phyloP scores from a whole-genome alignment of 495 filamentous ascomycete genomes.

The Ramalina peruviana region DNA sequence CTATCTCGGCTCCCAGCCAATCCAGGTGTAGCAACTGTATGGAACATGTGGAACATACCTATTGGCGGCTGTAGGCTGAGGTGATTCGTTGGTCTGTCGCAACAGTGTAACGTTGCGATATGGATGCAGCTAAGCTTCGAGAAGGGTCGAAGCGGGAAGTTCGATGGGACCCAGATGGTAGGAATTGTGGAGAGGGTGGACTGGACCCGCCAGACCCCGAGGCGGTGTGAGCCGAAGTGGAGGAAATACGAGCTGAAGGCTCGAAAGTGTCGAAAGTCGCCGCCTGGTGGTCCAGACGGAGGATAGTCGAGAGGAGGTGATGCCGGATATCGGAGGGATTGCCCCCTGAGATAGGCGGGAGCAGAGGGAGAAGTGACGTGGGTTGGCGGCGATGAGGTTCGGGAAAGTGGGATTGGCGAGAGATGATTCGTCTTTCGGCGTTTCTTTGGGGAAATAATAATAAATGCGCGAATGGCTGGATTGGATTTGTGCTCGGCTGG shows the following conservation, averaged over 20 bases:
- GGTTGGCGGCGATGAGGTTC: slow-evolving; percentile 4
- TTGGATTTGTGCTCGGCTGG: no score
- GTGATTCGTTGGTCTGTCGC: no score
- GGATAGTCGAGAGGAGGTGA: slow-evolving; percentile 1
- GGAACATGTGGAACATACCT: no score
- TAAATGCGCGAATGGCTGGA: background rate
- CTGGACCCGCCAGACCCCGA: slow-evolving; percentile 11
- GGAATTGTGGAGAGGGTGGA: background rate
- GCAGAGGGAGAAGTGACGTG: slow-evolving; percentile 1
- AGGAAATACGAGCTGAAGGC: background rate
- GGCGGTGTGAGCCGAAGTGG: slow-evolving; percentile 9
- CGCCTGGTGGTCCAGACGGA: slow-evolving; percentile 8
- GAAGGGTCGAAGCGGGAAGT: background rate
- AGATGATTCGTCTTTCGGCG: slow-evolving; percentile 19
- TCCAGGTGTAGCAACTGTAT: no score
- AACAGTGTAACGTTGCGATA: background rate
- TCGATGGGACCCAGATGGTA: background rate
- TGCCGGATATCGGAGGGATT: background rate
- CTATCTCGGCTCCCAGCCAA: no score
- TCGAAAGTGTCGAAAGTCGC: background rate
- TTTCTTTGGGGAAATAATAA: background rate
- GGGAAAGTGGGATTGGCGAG: slow-evolving; percentile 16
- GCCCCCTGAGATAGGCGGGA: background rate
- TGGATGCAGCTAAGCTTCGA: background rate
- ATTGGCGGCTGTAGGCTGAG: no score